Evolutionary conservation across 2,329 filamentous ascomycete genomes (phyloP).

Genomic region (Ophiostoma himal-ulmi): DNA sequence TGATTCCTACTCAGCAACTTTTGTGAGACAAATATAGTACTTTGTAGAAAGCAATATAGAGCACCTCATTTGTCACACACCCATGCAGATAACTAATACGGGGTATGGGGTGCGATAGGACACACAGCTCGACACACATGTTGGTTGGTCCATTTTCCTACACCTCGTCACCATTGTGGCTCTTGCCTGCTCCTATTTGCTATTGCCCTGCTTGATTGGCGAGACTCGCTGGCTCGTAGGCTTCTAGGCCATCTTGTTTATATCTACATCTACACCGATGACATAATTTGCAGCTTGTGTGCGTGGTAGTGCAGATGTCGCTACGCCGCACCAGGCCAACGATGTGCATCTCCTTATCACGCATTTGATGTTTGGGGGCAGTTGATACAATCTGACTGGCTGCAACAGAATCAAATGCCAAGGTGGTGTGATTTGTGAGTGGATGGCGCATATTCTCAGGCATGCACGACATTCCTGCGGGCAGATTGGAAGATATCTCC

Average conservation of each 20-base stretch:
- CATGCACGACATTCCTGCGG: constrained; percentile 5
- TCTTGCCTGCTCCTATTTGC: neutral
- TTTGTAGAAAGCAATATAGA: neutral
- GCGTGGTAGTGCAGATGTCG: neutral
- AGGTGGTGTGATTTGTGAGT: constrained; percentile 4
- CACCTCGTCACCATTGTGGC: neutral
- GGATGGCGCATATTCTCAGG: neutral
- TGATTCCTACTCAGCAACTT: neutral
- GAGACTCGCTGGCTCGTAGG: neutral
- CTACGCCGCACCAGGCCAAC: neutral
- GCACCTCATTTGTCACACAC: neutral
- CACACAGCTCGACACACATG: neutral
- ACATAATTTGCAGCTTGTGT: neutral
- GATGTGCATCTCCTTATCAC: neutral
- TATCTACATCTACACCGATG: neutral
- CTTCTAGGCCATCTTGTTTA: neutral
- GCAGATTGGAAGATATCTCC: neutral
- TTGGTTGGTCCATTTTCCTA: neutral
- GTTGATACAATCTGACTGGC: no score
- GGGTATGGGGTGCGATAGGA: constrained; percentile 7
- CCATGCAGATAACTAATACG: neutral
- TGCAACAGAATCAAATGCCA: neutral
- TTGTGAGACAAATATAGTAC: neutral
- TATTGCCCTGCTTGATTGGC: neutral
- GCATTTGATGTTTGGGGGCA: neutral